Evolutionary conservation across 2,329 filamentous ascomycete species (phyloP).

Genomic region (Lasiodiplodia gonubiensis): DNA sequence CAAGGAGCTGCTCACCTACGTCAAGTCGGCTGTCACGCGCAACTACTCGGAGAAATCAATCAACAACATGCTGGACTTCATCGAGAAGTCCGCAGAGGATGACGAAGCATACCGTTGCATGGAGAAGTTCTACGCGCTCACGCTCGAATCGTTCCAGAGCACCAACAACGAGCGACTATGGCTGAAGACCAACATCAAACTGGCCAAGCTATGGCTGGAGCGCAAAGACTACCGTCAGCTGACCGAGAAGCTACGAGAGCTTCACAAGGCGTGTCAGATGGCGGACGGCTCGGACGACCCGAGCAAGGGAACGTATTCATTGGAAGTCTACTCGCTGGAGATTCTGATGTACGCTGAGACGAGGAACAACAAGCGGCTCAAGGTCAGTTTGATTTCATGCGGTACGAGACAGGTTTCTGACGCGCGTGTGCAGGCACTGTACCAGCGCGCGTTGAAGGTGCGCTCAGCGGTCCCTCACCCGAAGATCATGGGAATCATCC

Average conservation of each 20-base stretch:
- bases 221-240: conserved; percentile 85
- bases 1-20: conserved; percentile 92
- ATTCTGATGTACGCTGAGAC: conserved; percentile 99
- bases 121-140: conserved; percentile 94
- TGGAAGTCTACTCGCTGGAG: conserved; percentile 95
- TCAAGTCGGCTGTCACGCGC: conserved; percentile 93
- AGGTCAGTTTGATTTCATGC: conserved; percentile 54
- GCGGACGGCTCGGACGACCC: conserved; percentile 89
- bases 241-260: conserved; percentile 81
- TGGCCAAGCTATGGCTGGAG: conserved; percentile 88
- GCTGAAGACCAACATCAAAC: conserved; percentile 98
- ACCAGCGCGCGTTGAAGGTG: conserved; percentile 88
- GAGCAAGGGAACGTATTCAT: conserved; percentile 92
- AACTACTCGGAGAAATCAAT: conserved; percentile 99
- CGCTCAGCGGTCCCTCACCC: conserved; percentile 97
- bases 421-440: conserved; percentile 64
- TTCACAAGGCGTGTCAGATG: conserved; percentile 86
- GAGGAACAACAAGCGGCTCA: conserved; percentile 95
- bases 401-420: conserved; percentile 13
- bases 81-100: conserved; percentile 84
- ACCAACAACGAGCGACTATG: conserved; percentile 97
- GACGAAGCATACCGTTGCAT: conserved; percentile 78
- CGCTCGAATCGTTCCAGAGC: conserved; percentile 91
- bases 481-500: conserved; percentile 98
- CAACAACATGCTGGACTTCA: conserved; percentile 98